Evolutionary conservation across 306 rosid species (phyloP).

Genomic region (Lathyrus aphaca): DNA sequence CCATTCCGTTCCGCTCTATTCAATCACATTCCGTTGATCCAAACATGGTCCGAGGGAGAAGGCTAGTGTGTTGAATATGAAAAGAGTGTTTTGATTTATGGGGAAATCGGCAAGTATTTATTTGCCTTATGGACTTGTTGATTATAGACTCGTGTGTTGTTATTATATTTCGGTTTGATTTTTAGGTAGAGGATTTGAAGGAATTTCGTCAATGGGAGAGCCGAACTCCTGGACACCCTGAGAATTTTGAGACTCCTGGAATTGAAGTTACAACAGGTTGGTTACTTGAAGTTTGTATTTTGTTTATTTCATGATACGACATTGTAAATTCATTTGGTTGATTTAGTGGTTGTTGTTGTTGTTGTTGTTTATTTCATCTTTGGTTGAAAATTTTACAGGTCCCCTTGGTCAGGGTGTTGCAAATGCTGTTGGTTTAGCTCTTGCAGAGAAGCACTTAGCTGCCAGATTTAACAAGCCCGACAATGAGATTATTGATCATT

Average conservation of each 20-base stretch:
- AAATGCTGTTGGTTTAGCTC: slow-evolving; percentile 97
- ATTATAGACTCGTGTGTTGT: slow-evolving; percentile 2
- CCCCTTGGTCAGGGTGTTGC: slow-evolving; percentile 99
- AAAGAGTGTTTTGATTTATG: slow-evolving; percentile 13
- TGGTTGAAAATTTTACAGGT: slow-evolving; percentile 52
- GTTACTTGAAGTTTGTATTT: slow-evolving; percentile 30
- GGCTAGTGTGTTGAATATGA: background rate
- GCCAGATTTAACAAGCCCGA: slow-evolving; percentile 94
- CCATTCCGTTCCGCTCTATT: too few species aligned
- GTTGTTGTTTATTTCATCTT: slow-evolving; percentile 5
- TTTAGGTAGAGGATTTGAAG: slow-evolving; percentile 87
- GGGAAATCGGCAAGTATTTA: background rate
- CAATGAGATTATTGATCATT: slow-evolving; percentile 87
- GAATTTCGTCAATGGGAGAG: slow-evolving; percentile 92
- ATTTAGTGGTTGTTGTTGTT: background rate
- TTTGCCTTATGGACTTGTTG: slow-evolving; percentile 10
- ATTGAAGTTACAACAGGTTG: slow-evolving; percentile 95
- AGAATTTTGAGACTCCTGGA: slow-evolving; percentile 94
- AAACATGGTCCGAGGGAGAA: too few species aligned
- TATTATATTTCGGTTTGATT: slow-evolving; percentile 33
- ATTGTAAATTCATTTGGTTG: background rate
- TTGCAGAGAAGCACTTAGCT: slow-evolving; percentile 97
- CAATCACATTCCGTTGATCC: too few species aligned
- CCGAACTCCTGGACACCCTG: slow-evolving; percentile 97
- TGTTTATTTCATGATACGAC: background rate